These are phyloP conservation scores for Henckelia pumila DNA, from an alignment of 257 asterid species.

Conservation along the genomic window DNA sequence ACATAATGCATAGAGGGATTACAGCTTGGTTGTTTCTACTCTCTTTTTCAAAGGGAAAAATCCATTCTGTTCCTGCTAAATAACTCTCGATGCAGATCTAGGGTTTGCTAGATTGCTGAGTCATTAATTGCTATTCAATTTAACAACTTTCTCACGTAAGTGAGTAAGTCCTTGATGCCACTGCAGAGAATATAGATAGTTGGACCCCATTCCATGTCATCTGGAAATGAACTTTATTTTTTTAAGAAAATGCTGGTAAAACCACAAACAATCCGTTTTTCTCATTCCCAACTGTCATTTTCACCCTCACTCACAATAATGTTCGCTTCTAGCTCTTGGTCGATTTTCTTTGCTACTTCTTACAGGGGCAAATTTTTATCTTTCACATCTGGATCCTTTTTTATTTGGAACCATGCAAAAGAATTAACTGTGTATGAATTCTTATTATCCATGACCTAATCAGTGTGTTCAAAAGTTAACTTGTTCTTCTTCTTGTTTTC, in stretches of 20 bases:
- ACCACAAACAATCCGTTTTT: neutral
- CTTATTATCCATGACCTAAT: neutral
- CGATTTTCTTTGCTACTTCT: neutral
- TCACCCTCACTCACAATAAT: neutral
- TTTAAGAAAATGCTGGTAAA: neutral
- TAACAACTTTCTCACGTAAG: too few species aligned
- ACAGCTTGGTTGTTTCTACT: neutral
- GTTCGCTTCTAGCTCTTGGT: neutral
- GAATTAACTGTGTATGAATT: neutral
- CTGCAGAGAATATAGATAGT: neutral
- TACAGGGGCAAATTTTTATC: neutral
- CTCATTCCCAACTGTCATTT: neutral
- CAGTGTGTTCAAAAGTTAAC: slow-evolving; percentile 1
- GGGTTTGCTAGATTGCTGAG: neutral
- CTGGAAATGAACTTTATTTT: neutral
- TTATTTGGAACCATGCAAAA: neutral
- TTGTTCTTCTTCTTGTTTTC: slow-evolving; percentile 3
- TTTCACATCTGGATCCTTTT: neutral
- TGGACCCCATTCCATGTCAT: neutral
- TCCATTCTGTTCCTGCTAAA: neutral
- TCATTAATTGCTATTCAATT: neutral
- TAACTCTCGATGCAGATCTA: neutral
- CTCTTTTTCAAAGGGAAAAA: neutral
- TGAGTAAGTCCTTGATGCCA: neutral
- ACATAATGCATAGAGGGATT: neutral